A percentile compares a stretch with the other conserved stretches of the same genome.
phyloP scores from a whole-genome alignment of 768 basidiomycete species.

The Cystobasidium onofrii region DNA sequence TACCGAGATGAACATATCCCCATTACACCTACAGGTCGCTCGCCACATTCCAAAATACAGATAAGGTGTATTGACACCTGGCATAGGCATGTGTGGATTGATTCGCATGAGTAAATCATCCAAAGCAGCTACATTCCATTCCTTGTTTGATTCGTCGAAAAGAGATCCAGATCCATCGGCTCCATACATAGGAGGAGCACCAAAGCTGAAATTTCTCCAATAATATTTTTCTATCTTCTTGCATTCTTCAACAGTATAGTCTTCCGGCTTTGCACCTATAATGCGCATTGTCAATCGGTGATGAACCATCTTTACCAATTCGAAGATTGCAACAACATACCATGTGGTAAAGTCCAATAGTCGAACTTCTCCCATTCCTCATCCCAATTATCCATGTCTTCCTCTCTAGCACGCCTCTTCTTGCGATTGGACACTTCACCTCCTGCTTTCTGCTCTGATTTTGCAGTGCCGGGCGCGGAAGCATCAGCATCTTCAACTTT shows the following conservation, averaged over 20 bases:
- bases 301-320: neutral
- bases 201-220: conserved; percentile 84
- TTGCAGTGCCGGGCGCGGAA: neutral
- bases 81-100: conserved; percentile 64
- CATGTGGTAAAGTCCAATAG: conserved; percentile 37
- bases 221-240: conserved; percentile 75
- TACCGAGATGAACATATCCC: neutral
- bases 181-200: conserved; percentile 92
- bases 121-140: conserved; percentile 92
- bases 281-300: too few species aligned
- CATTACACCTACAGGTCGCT: conserved; percentile 68
- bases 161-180: conserved; percentile 63
- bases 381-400: conserved; percentile 33
- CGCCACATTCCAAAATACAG: conserved; percentile 99
- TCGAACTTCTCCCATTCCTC: conserved; percentile 40
- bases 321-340: conserved; percentile 22
- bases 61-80: conserved; percentile 95
- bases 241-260: conserved; percentile 84
- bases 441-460: neutral
- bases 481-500: neutral
- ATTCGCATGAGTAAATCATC: conserved; percentile 77
- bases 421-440: conserved; percentile 7
- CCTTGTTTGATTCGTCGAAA: conserved; percentile 63
- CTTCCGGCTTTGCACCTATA: conserved; percentile 56
- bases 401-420: conserved; percentile 30